A percentile compares a stretch with the other conserved stretches of the same genome.
phyloP scores from a whole-genome alignment of 208 protist genomes.

The Leishmania arabica region DNA sequence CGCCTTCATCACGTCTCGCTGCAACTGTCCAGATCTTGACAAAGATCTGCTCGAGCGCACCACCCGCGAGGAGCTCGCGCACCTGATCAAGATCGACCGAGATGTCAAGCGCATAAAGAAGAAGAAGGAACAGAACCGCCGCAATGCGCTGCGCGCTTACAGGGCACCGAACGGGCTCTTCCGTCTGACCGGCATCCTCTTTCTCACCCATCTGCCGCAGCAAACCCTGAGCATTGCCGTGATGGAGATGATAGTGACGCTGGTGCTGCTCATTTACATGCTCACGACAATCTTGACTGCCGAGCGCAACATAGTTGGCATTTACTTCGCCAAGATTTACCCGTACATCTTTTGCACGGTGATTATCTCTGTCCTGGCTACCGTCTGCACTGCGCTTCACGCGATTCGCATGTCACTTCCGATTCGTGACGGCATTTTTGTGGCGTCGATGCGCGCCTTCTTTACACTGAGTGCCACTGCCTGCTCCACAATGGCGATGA shows the following conservation, averaged over 20 bases:
- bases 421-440: conserved; percentile 5
- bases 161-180: conserved; percentile 50
- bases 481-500: conserved; percentile 40
- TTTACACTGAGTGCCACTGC: conserved; percentile 33
- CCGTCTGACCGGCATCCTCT: conserved; percentile 58
- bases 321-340: conserved; percentile 41
- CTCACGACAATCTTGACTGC: conserved; percentile 31
- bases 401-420: conserved; percentile 59
- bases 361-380: conserved; percentile 31
- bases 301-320: conserved; percentile 17
- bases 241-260: conserved; percentile 40
- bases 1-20: conserved; percentile 63
- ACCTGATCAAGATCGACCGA: conserved; percentile 69
- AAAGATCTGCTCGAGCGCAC: conserved; percentile 50
- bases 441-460: conserved; percentile 22
- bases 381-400: conserved; percentile 46
- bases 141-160: conserved; percentile 40
- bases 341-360: conserved; percentile 35
- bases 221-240: conserved; percentile 69
- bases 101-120: conserved; percentile 49
- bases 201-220: conserved; percentile 60
- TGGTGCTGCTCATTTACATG: conserved; percentile 36
- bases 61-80: conserved; percentile 65
- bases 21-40: conserved; percentile 59
- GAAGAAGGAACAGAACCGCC: conserved; percentile 27